Evolutionary conservation across 1,284 basidiomycete genomes (phyloP).

Genomic region (Leccinum huronense): DNA sequence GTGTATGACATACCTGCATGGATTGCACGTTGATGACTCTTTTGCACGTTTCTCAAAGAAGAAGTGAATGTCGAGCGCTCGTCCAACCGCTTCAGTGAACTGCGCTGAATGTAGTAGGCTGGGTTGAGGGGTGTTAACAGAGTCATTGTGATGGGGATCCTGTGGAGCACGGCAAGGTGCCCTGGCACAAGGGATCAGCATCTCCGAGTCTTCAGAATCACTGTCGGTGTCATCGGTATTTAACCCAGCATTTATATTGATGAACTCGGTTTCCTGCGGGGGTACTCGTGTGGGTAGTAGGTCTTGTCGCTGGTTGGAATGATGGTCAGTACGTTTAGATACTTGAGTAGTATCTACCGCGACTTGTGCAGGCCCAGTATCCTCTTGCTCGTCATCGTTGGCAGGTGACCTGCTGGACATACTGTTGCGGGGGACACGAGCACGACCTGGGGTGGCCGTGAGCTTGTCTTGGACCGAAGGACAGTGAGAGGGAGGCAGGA

Average conservation of each 20-base stretch:
- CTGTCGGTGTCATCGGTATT: background rate
- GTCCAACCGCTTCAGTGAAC: background rate
- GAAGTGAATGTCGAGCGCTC: background rate
- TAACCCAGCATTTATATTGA: background rate
- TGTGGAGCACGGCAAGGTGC: background rate
- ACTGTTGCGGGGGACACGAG: too few species aligned
- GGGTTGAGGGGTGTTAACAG: background rate
- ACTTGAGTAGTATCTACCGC: too few species aligned
- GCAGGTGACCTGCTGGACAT: too few species aligned
- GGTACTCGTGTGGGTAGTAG: too few species aligned
- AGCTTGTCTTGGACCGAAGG: too few species aligned
- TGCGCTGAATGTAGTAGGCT: background rate
- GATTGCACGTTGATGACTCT: background rate
- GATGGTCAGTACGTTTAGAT: too few species aligned
- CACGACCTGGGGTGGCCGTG: too few species aligned
- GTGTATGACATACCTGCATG: background rate
- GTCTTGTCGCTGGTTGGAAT: too few species aligned
- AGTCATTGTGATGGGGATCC: background rate
- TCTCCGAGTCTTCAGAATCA: background rate
- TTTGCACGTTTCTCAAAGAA: background rate
- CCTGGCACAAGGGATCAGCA: background rate
- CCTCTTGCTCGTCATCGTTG: too few species aligned
- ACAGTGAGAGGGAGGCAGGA: too few species aligned
- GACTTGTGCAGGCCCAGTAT: too few species aligned
- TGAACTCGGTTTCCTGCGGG: background rate